These are phyloP conservation scores for Rhizopus arrhizus DNA, from an alignment of 371 early-diverging fungal species.

Conservation along the genomic window DNA sequence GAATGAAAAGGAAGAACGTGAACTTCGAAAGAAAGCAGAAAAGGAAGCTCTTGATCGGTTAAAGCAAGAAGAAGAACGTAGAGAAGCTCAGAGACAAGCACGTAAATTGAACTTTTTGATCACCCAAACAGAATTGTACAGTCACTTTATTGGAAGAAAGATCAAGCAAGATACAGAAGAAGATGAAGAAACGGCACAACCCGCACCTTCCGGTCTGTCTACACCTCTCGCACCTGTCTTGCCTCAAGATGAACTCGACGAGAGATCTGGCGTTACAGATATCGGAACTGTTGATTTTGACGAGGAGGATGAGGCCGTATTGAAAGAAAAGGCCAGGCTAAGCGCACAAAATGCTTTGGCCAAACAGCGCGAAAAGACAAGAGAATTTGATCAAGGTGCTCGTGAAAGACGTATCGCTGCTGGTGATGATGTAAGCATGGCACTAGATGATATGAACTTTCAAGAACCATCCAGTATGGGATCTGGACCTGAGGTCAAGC, in stretches of 20 bases:
- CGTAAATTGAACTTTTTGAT: constrained; percentile 96
- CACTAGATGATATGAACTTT: constrained; percentile 83
- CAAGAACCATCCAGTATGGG: constrained; percentile 81
- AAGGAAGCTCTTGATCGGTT: constrained; percentile 84
- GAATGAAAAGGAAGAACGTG: constrained; percentile 90
- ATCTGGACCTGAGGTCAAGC: constrained; percentile 69
- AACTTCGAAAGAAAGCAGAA: constrained; percentile 87
- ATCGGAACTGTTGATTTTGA: constrained; percentile 79
- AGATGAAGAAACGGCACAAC: constrained; percentile 51
- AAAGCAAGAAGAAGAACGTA: constrained; percentile 85
- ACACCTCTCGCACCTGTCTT: constrained; percentile 21
- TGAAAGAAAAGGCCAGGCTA: constrained; percentile 72
- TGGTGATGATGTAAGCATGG: constrained; percentile 49
- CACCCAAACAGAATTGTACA: constrained; percentile 96
- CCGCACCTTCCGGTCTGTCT: constrained; percentile 28
- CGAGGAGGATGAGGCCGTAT: constrained; percentile 70
- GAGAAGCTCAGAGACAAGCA: constrained; percentile 89
- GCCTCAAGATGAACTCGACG: constrained; percentile 21
- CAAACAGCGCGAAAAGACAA: constrained; percentile 70
- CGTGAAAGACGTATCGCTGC: constrained; percentile 52
- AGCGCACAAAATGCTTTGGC: constrained; percentile 82
- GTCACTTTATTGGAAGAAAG: constrained; percentile 93
- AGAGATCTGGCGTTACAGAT: constrained; percentile 22
- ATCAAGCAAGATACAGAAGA: constrained; percentile 53
- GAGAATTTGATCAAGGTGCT: constrained; percentile 71